These are phyloP conservation scores for Beauveria sp. DNA, from an alignment of 2,329 filamentous ascomycete genomes.

Conservation along the genomic window DNA sequence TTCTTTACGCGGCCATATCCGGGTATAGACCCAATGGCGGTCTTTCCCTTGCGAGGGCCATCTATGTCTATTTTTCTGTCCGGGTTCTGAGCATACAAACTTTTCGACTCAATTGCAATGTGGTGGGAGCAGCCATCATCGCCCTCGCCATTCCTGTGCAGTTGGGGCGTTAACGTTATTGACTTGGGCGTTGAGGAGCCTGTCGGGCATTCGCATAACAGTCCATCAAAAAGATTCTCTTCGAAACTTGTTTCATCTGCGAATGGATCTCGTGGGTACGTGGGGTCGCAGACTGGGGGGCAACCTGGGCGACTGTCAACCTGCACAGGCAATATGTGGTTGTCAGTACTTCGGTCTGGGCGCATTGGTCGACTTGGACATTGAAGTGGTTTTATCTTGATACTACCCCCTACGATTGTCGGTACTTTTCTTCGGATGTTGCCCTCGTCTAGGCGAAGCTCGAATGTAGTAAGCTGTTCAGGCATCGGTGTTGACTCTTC, in stretches of 20 bases:
- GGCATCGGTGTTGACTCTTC: not conserved
- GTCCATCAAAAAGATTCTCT: constrained; percentile 29
- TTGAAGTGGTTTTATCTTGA: constrained; percentile 22
- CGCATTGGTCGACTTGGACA: constrained; percentile 16
- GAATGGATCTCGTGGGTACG: constrained; percentile 15
- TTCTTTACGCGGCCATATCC: constrained; percentile 27
- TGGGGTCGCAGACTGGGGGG: constrained; percentile 15
- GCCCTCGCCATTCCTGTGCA: not conserved
- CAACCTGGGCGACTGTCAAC: not conserved
- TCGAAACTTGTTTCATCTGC: constrained; percentile 31
- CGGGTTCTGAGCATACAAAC: not conserved
- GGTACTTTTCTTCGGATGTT: constrained; percentile 29
- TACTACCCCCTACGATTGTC: constrained; percentile 23
- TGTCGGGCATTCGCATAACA: constrained; percentile 28
- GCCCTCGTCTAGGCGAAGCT: constrained; percentile 28
- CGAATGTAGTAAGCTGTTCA: constrained; percentile 21
- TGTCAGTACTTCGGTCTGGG: not conserved
- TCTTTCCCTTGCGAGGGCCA: not conserved
- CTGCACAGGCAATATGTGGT: too few relatives aligned
- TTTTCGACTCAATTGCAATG: not conserved
- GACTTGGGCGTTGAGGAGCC: constrained; percentile 32
- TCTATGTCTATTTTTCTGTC: too few relatives aligned
- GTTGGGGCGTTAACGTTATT: not conserved
- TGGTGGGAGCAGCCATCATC: not conserved
- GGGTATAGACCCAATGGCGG: not conserved